These are phyloP conservation scores for Acacia concinna DNA, from an alignment of 331 rosid genomes.

Conservation along the genomic window DNA sequence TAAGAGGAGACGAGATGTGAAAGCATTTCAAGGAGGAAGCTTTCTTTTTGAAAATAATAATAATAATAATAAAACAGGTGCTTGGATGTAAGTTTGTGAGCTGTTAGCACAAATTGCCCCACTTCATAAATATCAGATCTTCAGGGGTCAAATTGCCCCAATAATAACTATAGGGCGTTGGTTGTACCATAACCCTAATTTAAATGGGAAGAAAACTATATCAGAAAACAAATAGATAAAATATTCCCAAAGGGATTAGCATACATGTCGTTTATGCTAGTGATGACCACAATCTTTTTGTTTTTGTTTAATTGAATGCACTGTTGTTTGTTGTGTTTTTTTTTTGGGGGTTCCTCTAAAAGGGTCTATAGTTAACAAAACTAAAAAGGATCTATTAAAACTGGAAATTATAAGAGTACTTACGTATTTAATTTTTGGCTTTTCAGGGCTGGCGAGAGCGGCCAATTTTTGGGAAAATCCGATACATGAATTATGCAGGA, in stretches of 20 bases:
- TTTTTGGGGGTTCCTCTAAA: background rate
- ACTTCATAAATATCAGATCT: too few species aligned
- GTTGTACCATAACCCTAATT: too few species aligned
- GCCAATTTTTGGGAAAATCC: constrained; percentile 83
- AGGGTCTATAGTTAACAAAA: background rate
- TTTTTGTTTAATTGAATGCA: background rate
- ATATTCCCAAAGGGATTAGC: background rate
- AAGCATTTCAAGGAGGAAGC: too few species aligned
- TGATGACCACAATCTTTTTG: background rate
- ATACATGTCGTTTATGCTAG: background rate
- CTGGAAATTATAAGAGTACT: constrained; percentile 2
- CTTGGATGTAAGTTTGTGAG: too few species aligned
- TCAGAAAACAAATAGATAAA: background rate
- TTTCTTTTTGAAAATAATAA: too few species aligned
- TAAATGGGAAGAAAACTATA: background rate
- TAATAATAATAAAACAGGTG: too few species aligned
- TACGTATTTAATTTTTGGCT: background rate
- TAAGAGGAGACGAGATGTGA: too few species aligned
- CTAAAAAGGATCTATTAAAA: background rate
- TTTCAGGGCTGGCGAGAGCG: constrained; percentile 92
- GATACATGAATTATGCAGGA: constrained; percentile 89
- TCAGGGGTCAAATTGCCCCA: too few species aligned
- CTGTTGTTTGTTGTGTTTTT: too few species aligned
- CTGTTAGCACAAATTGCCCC: too few species aligned
- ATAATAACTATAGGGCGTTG: too few species aligned